Evolutionary conservation across 31 red algal genomes (phyloP).

Genomic region (Bonnemaisonia californica): DNA sequence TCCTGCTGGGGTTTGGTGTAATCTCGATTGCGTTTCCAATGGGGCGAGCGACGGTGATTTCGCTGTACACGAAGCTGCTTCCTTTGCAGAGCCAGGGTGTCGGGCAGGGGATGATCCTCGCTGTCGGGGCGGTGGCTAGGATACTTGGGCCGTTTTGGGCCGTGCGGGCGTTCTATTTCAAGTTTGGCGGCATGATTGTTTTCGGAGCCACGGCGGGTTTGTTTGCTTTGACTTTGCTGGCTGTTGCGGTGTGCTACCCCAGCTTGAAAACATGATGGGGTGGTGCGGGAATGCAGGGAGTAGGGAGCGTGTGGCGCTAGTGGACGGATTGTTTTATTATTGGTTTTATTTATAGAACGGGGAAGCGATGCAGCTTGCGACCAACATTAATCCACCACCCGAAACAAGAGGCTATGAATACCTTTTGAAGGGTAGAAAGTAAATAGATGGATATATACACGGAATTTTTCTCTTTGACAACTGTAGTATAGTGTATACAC

Average conservation of each 20-base stretch:
- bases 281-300: not conserved
- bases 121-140: conserved; percentile 50
- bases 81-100: conserved; percentile 27
- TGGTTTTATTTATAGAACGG: not conserved
- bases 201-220: conserved; percentile 33
- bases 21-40: conserved; percentile 49
- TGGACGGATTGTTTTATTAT: not conserved
- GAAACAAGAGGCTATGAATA: no score
- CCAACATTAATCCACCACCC: no score
- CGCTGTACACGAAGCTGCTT: conserved; percentile 50
- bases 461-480: no score
- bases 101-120: conserved; percentile 62
- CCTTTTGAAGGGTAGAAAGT: no score
- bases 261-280: not conserved
- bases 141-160: conserved; percentile 70
- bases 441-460: no score
- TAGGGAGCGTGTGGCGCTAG: not conserved
- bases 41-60: conserved; percentile 42
- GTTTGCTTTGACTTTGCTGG: conserved; percentile 9
- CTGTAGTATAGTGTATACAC: no score
- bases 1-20: conserved; percentile 37
- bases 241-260: not conserved
- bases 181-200: conserved; percentile 22
- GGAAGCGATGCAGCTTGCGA: no score
- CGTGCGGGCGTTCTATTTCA: conserved; percentile 26